Base-by-base conservation (phyloP, 129 eudicot genomes). In the Tanacetum coccineum region DNA sequence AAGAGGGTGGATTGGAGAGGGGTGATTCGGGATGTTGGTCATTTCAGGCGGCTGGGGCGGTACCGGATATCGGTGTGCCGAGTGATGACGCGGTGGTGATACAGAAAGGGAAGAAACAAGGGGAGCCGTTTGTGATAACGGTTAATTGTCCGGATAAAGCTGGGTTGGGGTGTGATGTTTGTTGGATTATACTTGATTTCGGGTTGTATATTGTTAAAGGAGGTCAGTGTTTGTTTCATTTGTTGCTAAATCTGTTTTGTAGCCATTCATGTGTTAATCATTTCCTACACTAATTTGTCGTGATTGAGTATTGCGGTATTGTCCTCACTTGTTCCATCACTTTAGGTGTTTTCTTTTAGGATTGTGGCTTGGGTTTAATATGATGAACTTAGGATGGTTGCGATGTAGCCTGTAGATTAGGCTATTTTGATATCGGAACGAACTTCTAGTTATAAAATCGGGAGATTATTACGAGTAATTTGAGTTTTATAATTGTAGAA, bases 51-150 rank as follows among this genome's bases (percentile, higher is more conserved):
- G 76, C 81, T n/a, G 74, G 80, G 25, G 62, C 81, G 26, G 73
- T 63, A 15, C 49, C 72, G 9, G 80, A 69, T 9, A 88, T 85
- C 30, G 92, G 79, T 36, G 36, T 62, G 65, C 74, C 80, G 32
- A 67, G 75, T 71, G 95, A 87, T 62, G 97, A 90, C 62, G 81
- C 82, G 52, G 95, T 90, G 48, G 77, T 72, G 46, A 76, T 90
- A 13, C 87, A 87, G 85, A 84, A 82, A 78, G 95, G 92, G 73
- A 84, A 82, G 82, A 84, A 71, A 52, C 73, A 81, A 13, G 95
- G 91, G 1, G 97, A 90, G 0, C 89, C 92, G 3, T 81, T 79
- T 68, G 85, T 82, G 9, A 80, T 90, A 6, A 90, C 95, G 62
- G 89, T 90, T 9, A 87, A 90, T 75, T 90, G 97, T 32, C 95